phyloP scores from a whole-genome alignment of 768 basidiomycete species.

The Termitomyces sp. region DNA sequence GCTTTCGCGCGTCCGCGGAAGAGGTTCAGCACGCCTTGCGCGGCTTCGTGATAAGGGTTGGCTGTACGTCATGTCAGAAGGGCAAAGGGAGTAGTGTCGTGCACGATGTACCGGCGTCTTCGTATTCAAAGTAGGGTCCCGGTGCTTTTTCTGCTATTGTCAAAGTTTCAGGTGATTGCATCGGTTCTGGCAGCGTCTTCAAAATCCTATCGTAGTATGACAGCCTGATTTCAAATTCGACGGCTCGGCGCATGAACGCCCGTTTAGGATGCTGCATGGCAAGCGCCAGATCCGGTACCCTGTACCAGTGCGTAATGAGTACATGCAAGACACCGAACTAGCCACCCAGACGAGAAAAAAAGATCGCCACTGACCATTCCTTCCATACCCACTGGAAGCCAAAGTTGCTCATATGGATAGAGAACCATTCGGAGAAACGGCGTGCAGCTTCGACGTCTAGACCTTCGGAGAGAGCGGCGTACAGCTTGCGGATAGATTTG shows the following conservation, averaged over 20 bases:
- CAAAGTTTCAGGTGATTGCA: conserved; percentile 61
- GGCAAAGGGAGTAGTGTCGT: background rate
- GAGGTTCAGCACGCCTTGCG: conserved; percentile 71
- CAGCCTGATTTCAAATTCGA: conserved; percentile 87
- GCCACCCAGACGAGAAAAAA: background rate
- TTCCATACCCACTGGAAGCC: conserved; percentile 99
- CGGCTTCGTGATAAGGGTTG: conserved; percentile 74
- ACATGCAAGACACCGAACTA: background rate
- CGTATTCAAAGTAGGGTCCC: conserved; percentile 78
- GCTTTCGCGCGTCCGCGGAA: conserved; percentile 78
- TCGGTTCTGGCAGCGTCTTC: conserved; percentile 79
- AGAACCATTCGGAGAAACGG: conserved; percentile 92
- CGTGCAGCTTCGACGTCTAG: conserved; percentile 81
- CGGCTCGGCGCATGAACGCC: conserved; percentile 77
- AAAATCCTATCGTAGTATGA: conserved; percentile 92
- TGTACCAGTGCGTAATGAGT: conserved; percentile 23
- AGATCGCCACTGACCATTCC: conserved; percentile 69
- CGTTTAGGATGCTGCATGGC: conserved; percentile 79
- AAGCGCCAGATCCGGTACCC: conserved; percentile 81
- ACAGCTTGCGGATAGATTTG: conserved; percentile 88
- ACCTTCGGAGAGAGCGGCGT: conserved; percentile 72
- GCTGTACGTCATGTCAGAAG: conserved; percentile 34
- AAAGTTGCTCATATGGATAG: conserved; percentile 96
- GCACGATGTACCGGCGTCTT: conserved; percentile 57
- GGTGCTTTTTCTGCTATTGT: conserved; percentile 70